Conservation (phyloP, 192 early-diverging fungal genomes). For the Thoreauomyces humboldtii region DNA sequence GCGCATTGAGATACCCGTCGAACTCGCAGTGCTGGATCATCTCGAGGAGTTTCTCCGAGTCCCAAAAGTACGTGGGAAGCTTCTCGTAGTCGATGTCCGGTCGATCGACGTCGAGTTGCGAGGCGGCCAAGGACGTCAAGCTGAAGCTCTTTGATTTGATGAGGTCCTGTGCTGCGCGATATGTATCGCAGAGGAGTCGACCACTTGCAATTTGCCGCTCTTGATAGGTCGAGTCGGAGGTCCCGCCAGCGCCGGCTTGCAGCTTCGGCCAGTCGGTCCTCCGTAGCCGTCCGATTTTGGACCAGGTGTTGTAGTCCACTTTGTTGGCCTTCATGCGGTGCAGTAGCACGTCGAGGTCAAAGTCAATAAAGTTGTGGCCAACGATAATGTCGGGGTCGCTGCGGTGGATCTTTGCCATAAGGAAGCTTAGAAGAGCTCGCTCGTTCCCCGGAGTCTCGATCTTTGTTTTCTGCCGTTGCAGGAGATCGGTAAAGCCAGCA, state of each 20-base stretch:
- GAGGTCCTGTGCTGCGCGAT: constrained; percentile 77
- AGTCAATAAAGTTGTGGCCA: constrained; percentile 96
- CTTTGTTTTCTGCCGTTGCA: constrained; percentile 44
- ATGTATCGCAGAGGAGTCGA: constrained; percentile 91
- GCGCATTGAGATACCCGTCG: constrained; percentile 75
- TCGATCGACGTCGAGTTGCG: constrained; percentile 75
- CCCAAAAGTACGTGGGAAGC: constrained; percentile 68
- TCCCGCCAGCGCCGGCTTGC: constrained; percentile 77
- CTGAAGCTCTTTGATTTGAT: constrained; percentile 82
- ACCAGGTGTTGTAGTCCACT: constrained; percentile 82
- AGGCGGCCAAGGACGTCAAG: constrained; percentile 71
- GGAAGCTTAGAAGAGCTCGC: constrained; percentile 70
- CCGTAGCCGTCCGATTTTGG: constrained; percentile 79
- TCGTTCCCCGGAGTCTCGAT: constrained; percentile 72
- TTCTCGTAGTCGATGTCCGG: constrained; percentile 82
- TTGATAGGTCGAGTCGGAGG: constrained; percentile 69
- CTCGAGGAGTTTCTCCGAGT: constrained; percentile 56
- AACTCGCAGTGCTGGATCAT: constrained; percentile 78
- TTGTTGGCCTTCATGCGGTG: constrained; percentile 87
- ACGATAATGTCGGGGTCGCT: constrained; percentile 91
- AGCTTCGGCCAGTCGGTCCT: constrained; percentile 81
- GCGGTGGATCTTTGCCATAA: constrained; percentile 72
- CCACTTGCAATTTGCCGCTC: constrained; percentile 80
- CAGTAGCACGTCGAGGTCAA: constrained; percentile 88
- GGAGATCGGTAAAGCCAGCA: constrained; percentile 65